These are phyloP conservation scores for Camellia oleifera DNA, from an alignment of 179 eudicot species.

Conservation along the genomic window DNA sequence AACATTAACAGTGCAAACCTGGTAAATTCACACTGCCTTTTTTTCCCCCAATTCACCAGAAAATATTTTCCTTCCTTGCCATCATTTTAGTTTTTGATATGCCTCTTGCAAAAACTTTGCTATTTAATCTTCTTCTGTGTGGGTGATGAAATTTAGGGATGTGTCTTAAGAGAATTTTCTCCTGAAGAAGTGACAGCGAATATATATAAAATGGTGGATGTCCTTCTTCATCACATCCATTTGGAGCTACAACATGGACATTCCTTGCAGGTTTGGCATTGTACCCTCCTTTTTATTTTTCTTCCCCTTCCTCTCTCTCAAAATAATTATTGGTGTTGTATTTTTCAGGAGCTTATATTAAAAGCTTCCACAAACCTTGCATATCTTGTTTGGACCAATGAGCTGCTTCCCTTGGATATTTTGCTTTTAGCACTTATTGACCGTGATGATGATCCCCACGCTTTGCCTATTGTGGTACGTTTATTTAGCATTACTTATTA, in stretches of 20 bases:
- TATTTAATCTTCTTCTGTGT: not conserved
- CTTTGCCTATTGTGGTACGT: conserved; percentile 85
- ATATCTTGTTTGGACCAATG: conserved; percentile 86
- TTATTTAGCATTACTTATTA: not conserved
- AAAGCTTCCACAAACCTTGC: conserved; percentile 80
- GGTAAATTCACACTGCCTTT: conserved; percentile 34
- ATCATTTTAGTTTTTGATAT: not conserved
- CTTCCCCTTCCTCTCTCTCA: not conserved
- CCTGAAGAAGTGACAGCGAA: conserved; percentile 98
- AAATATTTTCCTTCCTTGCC: not conserved
- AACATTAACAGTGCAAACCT: conserved; percentile 79
- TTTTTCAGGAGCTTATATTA: conserved; percentile 73
- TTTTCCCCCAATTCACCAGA: not conserved
- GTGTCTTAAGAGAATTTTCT: conserved; percentile 85
- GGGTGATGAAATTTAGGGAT: conserved; percentile 47
- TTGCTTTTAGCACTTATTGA: conserved; percentile 87
- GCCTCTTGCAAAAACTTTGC: not conserved
- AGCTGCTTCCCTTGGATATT: conserved; percentile 93
- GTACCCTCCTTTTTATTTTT: not conserved
- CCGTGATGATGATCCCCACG: conserved; percentile 96
- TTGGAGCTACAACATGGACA: conserved; percentile 87
- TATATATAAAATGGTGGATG: conserved; percentile 97
- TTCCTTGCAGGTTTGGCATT: conserved; percentile 59
- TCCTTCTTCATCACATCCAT: conserved; percentile 80
- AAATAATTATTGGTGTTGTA: not conserved